Percentiles rank a stretch among this genome's conserved stretches.
These are phyloP conservation scores for Botrytis tulipae DNA, from an alignment of 2,329 filamentous ascomycete genomes.

Conservation along the genomic window DNA sequence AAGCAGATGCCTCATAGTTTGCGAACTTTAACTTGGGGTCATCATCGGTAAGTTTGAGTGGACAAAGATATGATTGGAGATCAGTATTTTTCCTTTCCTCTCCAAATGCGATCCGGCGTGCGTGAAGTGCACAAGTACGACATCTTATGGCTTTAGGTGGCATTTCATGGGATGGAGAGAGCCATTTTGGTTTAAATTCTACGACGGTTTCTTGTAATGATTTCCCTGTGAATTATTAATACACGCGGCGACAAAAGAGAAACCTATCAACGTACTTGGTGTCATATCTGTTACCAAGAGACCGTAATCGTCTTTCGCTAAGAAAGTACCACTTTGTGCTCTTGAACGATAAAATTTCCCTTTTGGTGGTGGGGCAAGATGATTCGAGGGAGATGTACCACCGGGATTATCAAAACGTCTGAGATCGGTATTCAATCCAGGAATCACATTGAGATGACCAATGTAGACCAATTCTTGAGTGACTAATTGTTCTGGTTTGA, in stretches of 20 bases:
- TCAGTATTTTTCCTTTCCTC: slow-evolving; percentile 40
- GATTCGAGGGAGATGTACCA: slow-evolving; percentile 18
- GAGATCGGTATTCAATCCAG: slow-evolving; percentile 54
- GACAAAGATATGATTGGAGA: slow-evolving; percentile 50
- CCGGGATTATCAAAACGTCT: slow-evolving; percentile 33
- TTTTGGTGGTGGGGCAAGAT: slow-evolving; percentile 11
- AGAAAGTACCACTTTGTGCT: slow-evolving; percentile 50
- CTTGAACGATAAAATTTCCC: slow-evolving; percentile 40
- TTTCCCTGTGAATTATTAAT: slow-evolving; percentile 1
- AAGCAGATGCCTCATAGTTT: slow-evolving; percentile 34
- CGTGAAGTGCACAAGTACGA: slow-evolving; percentile 64
- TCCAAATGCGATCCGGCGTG: slow-evolving; percentile 40
- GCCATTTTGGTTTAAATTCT: slow-evolving; percentile 86
- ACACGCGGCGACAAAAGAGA: background rate
- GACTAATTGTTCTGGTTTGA: slow-evolving; percentile 53
- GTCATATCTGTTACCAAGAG: slow-evolving; percentile 76
- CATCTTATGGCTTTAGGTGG: slow-evolving; percentile 63
- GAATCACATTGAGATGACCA: slow-evolving; percentile 43
- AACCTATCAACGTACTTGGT: slow-evolving; percentile 36
- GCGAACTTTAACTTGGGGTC: slow-evolving; percentile 46
- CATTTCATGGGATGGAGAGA: slow-evolving; percentile 71
- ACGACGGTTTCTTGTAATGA: slow-evolving; percentile 46
- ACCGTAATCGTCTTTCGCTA: slow-evolving; percentile 59
- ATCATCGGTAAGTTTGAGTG: slow-evolving; percentile 59
- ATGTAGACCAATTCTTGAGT: slow-evolving; percentile 54